A percentile compares a stretch with the other conserved stretches of the same genome.
phyloP scores from a whole-genome alignment of 768 basidiomycete genomes.

The Russula sp. region DNA sequence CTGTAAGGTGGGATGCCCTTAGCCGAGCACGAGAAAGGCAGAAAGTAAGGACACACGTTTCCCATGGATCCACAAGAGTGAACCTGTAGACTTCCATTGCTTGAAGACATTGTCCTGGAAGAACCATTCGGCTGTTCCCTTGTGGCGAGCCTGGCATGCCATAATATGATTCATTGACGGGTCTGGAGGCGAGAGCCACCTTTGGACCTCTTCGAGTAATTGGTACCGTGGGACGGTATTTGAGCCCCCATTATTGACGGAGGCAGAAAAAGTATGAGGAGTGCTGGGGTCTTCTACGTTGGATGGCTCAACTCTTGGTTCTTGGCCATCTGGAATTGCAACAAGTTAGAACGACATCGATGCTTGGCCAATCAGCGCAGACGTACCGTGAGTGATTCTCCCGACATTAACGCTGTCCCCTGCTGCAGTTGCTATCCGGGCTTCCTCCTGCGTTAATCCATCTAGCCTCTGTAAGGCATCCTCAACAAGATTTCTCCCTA shows the following conservation, averaged over 20 bases:
- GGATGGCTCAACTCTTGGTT: not conserved
- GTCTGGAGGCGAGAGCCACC: conserved; percentile 18
- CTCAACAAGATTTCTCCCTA: not conserved
- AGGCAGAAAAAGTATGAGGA: not conserved
- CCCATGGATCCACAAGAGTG: conserved; percentile 12
- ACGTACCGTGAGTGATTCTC: not conserved
- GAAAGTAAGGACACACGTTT: not conserved
- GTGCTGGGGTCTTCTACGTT: not conserved
- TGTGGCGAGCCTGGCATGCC: not conserved
- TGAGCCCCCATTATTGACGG: not conserved
- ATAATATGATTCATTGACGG: not conserved
- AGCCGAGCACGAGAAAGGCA: no score
- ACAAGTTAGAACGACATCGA: not conserved
- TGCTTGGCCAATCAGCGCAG: no score
- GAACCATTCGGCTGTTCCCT: conserved; percentile 5
- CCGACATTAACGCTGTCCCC: not conserved
- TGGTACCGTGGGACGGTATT: not conserved
- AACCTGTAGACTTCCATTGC: conserved; percentile 8
- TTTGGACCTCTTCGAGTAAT: not conserved
- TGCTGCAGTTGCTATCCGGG: not conserved
- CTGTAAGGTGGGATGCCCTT: not conserved
- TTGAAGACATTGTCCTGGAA: not conserved
- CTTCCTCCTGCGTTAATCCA: not conserved
- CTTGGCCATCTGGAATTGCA: not conserved
- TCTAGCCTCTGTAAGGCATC: not conserved